Conservation (phyloP, 1,139 yeast species). For the Geotrichum siamense region DNA sequence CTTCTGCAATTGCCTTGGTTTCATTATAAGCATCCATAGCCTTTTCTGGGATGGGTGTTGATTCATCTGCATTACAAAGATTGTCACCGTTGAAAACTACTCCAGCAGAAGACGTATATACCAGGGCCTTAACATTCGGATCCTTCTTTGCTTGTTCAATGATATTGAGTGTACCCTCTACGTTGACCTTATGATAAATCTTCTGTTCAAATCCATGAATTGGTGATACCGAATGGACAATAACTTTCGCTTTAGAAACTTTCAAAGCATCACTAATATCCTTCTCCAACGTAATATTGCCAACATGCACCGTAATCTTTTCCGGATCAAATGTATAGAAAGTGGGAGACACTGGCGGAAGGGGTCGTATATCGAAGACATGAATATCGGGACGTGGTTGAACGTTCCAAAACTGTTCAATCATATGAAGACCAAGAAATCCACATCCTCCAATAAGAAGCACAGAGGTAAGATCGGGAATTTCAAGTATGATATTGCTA, state of each 20-base stretch:
- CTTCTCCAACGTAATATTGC: conserved; percentile 70
- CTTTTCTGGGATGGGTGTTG: conserved; percentile 83
- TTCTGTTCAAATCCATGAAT: conserved; percentile 77
- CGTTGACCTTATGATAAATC: conserved; percentile 83
- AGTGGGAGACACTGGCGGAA: conserved; percentile 59
- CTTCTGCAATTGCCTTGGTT: conserved; percentile 90
- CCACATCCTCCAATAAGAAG: conserved; percentile 92
- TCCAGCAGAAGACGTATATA: conserved; percentile 96
- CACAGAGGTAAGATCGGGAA: conserved; percentile 44
- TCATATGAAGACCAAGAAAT: conserved; percentile 83
- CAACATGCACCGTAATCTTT: conserved; percentile 56
- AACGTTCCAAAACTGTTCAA: conserved; percentile 69
- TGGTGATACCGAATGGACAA: conserved; percentile 96
- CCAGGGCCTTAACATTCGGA: conserved; percentile 52
- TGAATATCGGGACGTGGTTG: conserved; percentile 67
- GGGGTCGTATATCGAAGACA: conserved; percentile 85
- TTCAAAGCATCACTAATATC: conserved; percentile 63
- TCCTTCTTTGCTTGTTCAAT: conserved; percentile 53
- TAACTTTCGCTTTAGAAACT: conserved; percentile 56
- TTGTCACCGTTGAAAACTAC: conserved; percentile 93
- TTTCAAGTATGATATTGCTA: conserved; percentile 10
- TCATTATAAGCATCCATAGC: conserved; percentile 97
- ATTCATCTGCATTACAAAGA: conserved; percentile 83
- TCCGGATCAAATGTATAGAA: conserved; percentile 67
- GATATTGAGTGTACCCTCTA: conserved; percentile 76